Evolutionary conservation across 192 early-diverging fungal species (phyloP), one percentile per base, ranked within the genome.

Genomic region (Entophlyctis luteolus): DNA sequence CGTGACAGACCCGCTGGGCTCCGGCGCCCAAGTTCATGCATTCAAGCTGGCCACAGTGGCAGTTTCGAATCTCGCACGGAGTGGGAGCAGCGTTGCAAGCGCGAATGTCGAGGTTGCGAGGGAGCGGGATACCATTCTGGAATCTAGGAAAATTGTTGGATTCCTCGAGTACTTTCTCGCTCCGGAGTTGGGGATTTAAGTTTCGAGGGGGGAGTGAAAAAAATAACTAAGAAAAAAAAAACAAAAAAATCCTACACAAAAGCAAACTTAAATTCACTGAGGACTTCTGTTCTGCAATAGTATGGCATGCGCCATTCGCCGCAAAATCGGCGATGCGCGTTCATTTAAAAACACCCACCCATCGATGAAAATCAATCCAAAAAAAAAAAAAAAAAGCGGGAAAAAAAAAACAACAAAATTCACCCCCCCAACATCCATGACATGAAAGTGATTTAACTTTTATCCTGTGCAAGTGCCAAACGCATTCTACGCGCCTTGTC

Each of bases 401-500:
- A n/a, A n/a, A n/a, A n/a, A n/a, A n/a, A n/a, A n/a, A n/a, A n/a
- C n/a, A n/a, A n/a, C n/a, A n/a, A n/a, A n/a, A n/a, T n/a, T n/a
- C n/a, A n/a, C n/a, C n/a, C n/a, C n/a, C n/a, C n/a, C n/a, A n/a
- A n/a, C n/a, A n/a, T n/a, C n/a, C n/a, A n/a, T n/a, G n/a, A n/a
- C n/a, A n/a, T n/a, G n/a, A n/a, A n/a, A n/a, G n/a, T n/a, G n/a
- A n/a, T n/a, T n/a, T n/a, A n/a, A n/a, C n/a, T n/a, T n/a, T n/a
- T n/a, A n/a, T n/a, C n/a, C n/a, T n/a, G n/a, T n/a, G n/a, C n/a
- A n/a, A n/a, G n/a, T 35, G 58, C 59, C 49, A 70, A 55, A 12
- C 69, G 14, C 3, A n/a, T 12, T 48, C 68, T 74, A 31, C 75
- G 58, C 18, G 71, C 81, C 45, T 72, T 72, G 36, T 83, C 81